Base-by-base conservation (phyloP, 1,139 yeast genomes). In the Candida pseudocylindracea region DNA sequence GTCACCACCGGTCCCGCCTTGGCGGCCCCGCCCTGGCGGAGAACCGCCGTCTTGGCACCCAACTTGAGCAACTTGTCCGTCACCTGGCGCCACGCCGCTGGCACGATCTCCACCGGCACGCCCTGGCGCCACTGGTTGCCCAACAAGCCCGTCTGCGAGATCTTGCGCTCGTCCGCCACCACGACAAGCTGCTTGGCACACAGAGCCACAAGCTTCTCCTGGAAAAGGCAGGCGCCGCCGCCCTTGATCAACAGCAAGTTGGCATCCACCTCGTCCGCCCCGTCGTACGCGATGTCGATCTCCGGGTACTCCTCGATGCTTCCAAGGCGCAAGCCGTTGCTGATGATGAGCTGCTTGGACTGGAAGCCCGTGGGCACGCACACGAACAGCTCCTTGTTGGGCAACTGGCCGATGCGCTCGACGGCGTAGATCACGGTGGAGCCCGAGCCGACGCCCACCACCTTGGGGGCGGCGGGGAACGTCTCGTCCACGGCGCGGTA, bases 1-100 rank as follows among this genome's bases (percentile, higher is more conserved):
- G 98, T 85, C 38, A 91, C 78, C n/a, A 83, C 75, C 8, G 98
- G 98, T 12, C 99, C 99, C 6, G 98, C 98, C 55, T 91, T 91
- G 29, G 92, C 83, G 35, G 72, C 58, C 12, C 81, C 85, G 32
- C 96, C 98, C 43, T 74, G 73, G 53, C 99, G 70, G 44, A 91
- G 66, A 5, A 50, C 55, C 24, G 80, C 75, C 7, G 52, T 55
- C 34, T 57, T 53, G 25, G 92, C 88, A 8, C 93, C 93, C 45
- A 85, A 51, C 31, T 49, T 48, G 34, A 52, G 44, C 43, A 88
- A 60, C 37, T 81, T 80, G 12, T 56, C 54, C 10, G 64, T 56
- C 15, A 91, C 91, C 46, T 78, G 75, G 34, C 74, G 75, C 46
- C 78, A 80, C 1, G 96, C 74, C 42, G 71, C 67, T 32, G 96